Evolutionary conservation across 129 eudicot species (phyloP).

Genomic region (Flaveria bidentis): DNA sequence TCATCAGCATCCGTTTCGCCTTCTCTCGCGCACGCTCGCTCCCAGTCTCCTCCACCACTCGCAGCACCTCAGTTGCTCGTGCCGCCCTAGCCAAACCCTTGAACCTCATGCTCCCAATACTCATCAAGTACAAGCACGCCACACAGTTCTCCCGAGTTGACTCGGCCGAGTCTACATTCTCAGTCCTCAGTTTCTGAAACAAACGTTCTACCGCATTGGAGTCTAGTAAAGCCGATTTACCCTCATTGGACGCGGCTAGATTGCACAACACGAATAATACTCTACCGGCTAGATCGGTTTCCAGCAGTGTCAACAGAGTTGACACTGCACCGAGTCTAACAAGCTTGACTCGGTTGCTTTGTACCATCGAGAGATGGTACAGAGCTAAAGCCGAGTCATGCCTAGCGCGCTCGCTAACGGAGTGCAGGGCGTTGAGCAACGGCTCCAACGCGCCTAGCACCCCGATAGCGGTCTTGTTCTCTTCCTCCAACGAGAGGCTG

Average conservation of each 20-base stretch:
- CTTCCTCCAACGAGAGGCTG: conserved; percentile 71
- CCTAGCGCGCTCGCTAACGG: conserved; percentile 70
- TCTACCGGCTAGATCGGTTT: conserved; percentile 51
- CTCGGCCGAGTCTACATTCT: conserved; percentile 47
- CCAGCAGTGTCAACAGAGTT: conserved; percentile 52
- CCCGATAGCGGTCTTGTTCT: conserved; percentile 80
- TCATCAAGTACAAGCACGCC: conserved; percentile 74
- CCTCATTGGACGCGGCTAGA: conserved; percentile 70
- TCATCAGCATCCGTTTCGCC: conserved; percentile 65
- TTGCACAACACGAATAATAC: conserved; percentile 77
- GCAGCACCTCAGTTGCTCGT: conserved; percentile 69
- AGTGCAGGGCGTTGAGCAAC: conserved; percentile 62
- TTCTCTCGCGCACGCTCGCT: conserved; percentile 79
- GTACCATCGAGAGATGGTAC: conserved; percentile 65
- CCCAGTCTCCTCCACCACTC: conserved; percentile 73
- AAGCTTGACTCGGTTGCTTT: conserved; percentile 74
- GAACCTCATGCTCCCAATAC: conserved; percentile 91
- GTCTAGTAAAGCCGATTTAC: conserved; percentile 79
- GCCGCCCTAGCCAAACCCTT: conserved; percentile 76
- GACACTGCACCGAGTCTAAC: conserved; percentile 64
- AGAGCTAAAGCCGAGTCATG: conserved; percentile 83
- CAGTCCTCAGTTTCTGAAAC: conserved; percentile 55
- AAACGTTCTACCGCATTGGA: conserved; percentile 67
- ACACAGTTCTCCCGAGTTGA: conserved; percentile 82
- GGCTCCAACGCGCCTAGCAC: conserved; percentile 90